Conservation (phyloP, 257 asterid genomes). For the Echium plantagineum region DNA sequence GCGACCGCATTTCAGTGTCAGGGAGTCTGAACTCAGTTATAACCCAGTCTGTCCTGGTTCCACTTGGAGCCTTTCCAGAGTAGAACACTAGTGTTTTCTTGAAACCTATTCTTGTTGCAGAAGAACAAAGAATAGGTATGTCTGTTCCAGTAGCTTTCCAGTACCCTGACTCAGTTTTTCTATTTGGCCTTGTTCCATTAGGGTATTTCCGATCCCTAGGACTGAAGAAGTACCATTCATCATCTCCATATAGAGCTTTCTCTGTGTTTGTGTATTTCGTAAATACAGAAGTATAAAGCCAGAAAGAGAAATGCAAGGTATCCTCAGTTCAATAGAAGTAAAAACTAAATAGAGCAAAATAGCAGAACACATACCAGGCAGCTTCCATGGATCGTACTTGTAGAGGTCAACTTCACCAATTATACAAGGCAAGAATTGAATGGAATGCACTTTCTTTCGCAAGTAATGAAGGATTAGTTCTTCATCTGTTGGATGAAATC, state of each 20-base stretch:
- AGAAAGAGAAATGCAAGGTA: background rate
- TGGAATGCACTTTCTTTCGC: slow-evolving; percentile 35
- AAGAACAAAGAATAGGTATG: slow-evolving; percentile 28
- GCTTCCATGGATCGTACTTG: slow-evolving; percentile 54
- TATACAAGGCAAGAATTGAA: slow-evolving; percentile 34
- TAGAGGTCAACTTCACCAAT: slow-evolving; percentile 50
- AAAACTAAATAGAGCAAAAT: background rate
- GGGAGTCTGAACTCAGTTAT: slow-evolving; percentile 59
- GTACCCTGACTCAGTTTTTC: slow-evolving; percentile 43
- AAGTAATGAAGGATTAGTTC: slow-evolving; percentile 45
- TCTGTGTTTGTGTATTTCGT: slow-evolving; percentile 14
- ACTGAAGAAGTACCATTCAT: slow-evolving; percentile 56
- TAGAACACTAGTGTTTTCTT: slow-evolving; percentile 52
- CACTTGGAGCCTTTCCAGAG: slow-evolving; percentile 43
- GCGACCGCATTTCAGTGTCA: slow-evolving; percentile 23
- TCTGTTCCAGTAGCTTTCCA: slow-evolving; percentile 69
- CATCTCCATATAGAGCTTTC: slow-evolving; percentile 40
- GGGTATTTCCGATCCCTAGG: slow-evolving; percentile 62
- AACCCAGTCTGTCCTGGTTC: slow-evolving; percentile 43
- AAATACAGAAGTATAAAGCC: background rate
- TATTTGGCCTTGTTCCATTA: slow-evolving; percentile 53
- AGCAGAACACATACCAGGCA: slow-evolving; percentile 36
- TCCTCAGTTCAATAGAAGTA: background rate
- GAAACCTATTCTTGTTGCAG: slow-evolving; percentile 45
- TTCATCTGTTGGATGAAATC: slow-evolving; percentile 60